phyloP scores from a whole-genome alignment of 768 basidiomycete species.

The Leccinum truebloodii region DNA sequence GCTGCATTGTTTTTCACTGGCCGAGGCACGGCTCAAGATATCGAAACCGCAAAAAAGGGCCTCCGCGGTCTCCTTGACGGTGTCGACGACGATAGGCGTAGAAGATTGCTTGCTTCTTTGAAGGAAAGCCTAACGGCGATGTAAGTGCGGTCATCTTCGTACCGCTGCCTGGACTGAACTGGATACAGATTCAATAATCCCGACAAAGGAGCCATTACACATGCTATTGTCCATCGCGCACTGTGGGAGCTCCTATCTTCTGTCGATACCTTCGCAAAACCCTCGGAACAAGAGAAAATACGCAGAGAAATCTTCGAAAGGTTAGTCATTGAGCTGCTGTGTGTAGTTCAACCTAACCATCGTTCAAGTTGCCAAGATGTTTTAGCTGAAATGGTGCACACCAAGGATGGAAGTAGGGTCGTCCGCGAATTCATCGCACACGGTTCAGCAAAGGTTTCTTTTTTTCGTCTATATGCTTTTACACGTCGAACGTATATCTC shows the following conservation, averaged over 20 bases:
- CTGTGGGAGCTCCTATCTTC: constrained; percentile 83
- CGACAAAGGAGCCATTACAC: constrained; percentile 85
- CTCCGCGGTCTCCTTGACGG: constrained; percentile 68
- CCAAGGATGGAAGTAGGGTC: constrained; percentile 84
- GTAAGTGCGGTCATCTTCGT: constrained; percentile 43
- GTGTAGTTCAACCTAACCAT: not conserved
- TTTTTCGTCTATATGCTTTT: not conserved
- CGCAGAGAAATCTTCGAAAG: constrained; percentile 80
- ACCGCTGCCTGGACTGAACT: not conserved
- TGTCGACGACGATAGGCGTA: constrained; percentile 61
- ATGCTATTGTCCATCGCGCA: constrained; percentile 85
- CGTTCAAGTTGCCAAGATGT: constrained; percentile 71
- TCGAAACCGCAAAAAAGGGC: constrained; percentile 64
- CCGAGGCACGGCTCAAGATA: constrained; percentile 58
- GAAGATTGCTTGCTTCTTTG: constrained; percentile 64
- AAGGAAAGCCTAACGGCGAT: constrained; percentile 76
- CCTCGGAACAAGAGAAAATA: constrained; percentile 69
- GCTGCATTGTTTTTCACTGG: constrained; percentile 65
- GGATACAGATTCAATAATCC: constrained; percentile 82
- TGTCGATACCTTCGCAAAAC: constrained; percentile 56
- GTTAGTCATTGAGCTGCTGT: constrained; percentile 36
- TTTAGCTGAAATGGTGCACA: constrained; percentile 92
- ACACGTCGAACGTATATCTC: not conserved
- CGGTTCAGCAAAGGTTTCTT: constrained; percentile 74
- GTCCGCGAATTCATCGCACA: constrained; percentile 84